Evolutionary conservation across 306 rosid species (phyloP), one percentile per base, ranked within the genome.

Genomic region (Cucurbita maxima): DNA sequence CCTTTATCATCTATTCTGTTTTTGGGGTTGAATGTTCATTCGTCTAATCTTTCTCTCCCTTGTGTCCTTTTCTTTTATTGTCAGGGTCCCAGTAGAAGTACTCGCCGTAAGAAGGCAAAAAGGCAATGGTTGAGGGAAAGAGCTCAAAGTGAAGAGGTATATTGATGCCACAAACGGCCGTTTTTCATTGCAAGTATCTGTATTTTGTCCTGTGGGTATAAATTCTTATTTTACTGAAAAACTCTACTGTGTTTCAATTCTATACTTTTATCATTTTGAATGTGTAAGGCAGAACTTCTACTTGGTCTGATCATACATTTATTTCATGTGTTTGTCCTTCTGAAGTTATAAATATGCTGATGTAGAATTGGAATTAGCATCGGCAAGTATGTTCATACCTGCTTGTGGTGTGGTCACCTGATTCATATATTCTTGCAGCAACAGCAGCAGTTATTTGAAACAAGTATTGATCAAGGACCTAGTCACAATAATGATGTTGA

Each of bases 31-130:
- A 18, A 48, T 69, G 51, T 22, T 68, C 60, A 54, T 47, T 36
- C 63, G 37, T 51, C 14, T 52, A 52, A 52, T 6, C 34, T 30
- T 52, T 52, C 6, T 73, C 48, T 34, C 56, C 22, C 19, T n/a
- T 22, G 20, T 50, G 47, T 50, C 5, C 8, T 25, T 15, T 50
- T 70, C 30, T 50, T 74, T 78, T 76, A 73, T 76, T 76, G 36
- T 58, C 79, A 94, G 99, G 13, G 79, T 66, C 88, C 92, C 20
- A 82, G 97, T 87, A 89, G 99, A 82, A 91, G 96, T 80, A 87
- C 93, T 67, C 96, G 93, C 8, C 93, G 97, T 73, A 91, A 89
- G 76, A 95, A 88, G 83, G 90, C 88, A 74, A 89, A 86, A 82
- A 84, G 96, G 79, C 88, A 20, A 73, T 85, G 96, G 96, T 78